Evolutionary conservation across 345 rosid genomes (phyloP).

Genomic region (Gossypium bickii): DNA sequence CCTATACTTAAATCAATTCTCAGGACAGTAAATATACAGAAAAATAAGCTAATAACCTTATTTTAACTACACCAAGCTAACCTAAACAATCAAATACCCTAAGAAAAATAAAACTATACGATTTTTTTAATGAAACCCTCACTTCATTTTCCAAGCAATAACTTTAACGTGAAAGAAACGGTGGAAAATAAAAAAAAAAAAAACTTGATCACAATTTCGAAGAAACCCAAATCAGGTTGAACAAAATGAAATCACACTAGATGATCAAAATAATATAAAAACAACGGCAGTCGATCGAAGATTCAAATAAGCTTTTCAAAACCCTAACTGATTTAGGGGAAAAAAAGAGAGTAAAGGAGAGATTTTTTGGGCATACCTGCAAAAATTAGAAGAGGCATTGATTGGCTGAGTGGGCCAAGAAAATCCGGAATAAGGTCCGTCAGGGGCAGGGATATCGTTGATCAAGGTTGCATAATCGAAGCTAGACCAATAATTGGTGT

Average conservation of each 20-base stretch:
- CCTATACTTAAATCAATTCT: neutral
- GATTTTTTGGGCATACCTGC: constrained; percentile 36
- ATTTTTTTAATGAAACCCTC: no score
- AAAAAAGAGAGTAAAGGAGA: neutral
- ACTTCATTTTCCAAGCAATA: neutral
- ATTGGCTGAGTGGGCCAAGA: constrained; percentile 64
- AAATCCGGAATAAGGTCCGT: constrained; percentile 54
- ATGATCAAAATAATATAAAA: neutral
- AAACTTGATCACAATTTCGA: constrained; percentile 8
- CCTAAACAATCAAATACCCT: no score
- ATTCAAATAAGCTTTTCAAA: neutral
- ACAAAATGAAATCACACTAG: neutral
- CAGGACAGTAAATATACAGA: neutral
- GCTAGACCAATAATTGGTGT: constrained; percentile 42
- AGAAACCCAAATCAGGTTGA: neutral
- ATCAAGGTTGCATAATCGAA: constrained; percentile 55
- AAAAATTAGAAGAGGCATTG: constrained; percentile 47
- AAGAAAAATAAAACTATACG: no score
- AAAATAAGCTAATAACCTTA: neutral
- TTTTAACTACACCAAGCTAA: neutral
- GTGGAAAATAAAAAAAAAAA: neutral
- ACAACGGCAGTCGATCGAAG: neutral
- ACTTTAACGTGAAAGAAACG: neutral
- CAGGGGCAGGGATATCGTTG: constrained; percentile 63
- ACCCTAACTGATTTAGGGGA: neutral